phyloP scores from a whole-genome alignment of 202 grass and related monocot genomes.

The Sporobolus alterniflorus region DNA sequence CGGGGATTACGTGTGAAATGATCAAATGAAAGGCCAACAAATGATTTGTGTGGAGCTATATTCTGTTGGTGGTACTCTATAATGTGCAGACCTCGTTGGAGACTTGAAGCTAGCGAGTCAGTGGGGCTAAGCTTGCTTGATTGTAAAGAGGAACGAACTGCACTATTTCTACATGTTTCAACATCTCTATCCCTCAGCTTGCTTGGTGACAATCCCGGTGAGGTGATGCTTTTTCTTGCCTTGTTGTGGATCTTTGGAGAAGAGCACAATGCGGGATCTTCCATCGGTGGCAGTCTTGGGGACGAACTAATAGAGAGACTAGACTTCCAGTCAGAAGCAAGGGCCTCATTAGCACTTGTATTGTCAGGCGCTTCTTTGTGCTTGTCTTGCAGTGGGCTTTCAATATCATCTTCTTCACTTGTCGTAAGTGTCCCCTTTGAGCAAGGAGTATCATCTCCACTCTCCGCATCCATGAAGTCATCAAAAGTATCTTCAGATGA shows the following conservation, averaged over 20 bases:
- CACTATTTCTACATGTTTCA: conserved; percentile 53
- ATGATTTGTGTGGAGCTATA: conserved; percentile 58
- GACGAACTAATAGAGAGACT: conserved; percentile 51
- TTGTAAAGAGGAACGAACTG: conserved; percentile 67
- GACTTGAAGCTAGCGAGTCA: conserved; percentile 79
- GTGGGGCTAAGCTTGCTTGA: conserved; percentile 85
- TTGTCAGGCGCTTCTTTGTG: conserved; percentile 29
- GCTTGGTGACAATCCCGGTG: conserved; percentile 53
- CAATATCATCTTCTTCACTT: conserved; percentile 40
- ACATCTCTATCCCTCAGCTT: conserved; percentile 42
- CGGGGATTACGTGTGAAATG: conserved; percentile 72
- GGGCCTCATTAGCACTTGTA: conserved; percentile 31
- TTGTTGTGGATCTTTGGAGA: conserved; percentile 84
- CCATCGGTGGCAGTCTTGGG: conserved; percentile 43
- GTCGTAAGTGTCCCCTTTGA: conserved; percentile 23
- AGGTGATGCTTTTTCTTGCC: conserved; percentile 65
- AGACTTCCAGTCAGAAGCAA: conserved; percentile 46
- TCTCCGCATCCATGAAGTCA: conserved; percentile 63
- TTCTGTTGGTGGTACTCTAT: conserved; percentile 87
- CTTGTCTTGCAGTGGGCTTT: conserved; percentile 34
- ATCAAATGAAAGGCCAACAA: conserved; percentile 92
- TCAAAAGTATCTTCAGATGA: conserved; percentile 78
- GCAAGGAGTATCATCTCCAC: conserved; percentile 34
- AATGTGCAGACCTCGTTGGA: conserved; percentile 90
- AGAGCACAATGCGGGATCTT: conserved; percentile 84